These are phyloP conservation scores for Coemansia sp. DNA, from an alignment of 192 early-diverging fungal species.

Conservation along the genomic window DNA sequence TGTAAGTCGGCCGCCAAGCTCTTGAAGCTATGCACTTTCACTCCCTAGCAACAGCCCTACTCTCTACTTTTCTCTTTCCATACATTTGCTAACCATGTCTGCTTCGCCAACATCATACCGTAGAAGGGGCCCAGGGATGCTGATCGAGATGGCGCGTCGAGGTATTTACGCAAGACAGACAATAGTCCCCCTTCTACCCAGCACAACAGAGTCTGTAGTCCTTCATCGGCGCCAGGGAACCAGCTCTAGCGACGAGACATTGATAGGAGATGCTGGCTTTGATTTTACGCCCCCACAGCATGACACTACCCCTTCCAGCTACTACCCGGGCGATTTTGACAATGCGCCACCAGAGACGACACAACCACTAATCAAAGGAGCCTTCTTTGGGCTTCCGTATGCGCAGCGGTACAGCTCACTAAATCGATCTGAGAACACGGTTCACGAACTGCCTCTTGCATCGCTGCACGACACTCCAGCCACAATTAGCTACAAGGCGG, in stretches of 20 bases:
- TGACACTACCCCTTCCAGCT: neutral
- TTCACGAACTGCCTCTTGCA: neutral
- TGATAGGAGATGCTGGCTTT: neutral
- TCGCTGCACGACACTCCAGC: neutral
- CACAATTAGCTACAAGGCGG: neutral
- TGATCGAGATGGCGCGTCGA: conserved; percentile 17
- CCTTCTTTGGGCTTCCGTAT: conserved; percentile 34
- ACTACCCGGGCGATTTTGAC: conserved; percentile 3
- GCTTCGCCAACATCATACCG: neutral
- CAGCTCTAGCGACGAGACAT: neutral
- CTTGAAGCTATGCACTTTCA: neutral
- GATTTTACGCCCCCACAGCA: conserved; percentile 2
- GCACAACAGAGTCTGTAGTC: neutral
- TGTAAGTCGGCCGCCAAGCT: neutral
- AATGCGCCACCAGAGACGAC: conserved; percentile 19
- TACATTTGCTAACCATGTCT: neutral
- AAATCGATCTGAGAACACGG: neutral
- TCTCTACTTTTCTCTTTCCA: neutral
- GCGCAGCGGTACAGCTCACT: conserved; percentile 18
- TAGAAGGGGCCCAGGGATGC: neutral
- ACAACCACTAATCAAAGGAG: conserved; percentile 12
- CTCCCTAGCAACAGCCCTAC: neutral
- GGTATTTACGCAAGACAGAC: conserved; percentile 9
- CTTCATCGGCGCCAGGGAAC: neutral
- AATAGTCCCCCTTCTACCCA: conserved; percentile 6